phyloP scores from a whole-genome alignment of 352 stramenopile species.

The Globisporangium spinosum region DNA sequence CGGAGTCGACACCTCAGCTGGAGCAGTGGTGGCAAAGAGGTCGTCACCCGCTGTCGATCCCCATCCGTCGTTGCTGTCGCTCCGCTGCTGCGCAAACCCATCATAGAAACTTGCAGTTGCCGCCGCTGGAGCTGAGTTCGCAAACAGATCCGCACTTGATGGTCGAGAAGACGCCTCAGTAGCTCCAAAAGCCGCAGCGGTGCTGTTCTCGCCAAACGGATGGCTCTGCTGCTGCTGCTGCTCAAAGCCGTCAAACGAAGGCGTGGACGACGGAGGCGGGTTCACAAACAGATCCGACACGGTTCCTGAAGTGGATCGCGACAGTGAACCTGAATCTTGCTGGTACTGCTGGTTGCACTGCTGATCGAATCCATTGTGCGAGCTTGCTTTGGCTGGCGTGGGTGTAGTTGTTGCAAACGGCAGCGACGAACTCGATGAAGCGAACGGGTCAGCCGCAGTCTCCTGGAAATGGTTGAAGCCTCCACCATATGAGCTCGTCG shows the following conservation, averaged over 20 bases:
- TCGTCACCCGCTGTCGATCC: not conserved
- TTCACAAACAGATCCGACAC: conserved; percentile 12
- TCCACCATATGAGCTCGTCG: conserved; percentile 4
- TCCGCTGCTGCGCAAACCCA: conserved; percentile 4
- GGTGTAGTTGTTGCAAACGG: conserved; percentile 5
- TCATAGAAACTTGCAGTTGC: conserved; percentile 8
- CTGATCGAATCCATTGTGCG: conserved; percentile 8
- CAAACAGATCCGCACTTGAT: conserved; percentile 13
- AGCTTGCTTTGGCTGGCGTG: not conserved
- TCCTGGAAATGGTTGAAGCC: conserved; percentile 8
- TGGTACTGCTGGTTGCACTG: not conserved
- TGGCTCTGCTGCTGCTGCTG: conserved; percentile 6
- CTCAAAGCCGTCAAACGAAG: conserved; percentile 12
- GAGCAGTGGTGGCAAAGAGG: conserved; percentile 7
- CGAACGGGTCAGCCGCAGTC: conserved; percentile 18
- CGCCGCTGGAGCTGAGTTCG: not conserved
- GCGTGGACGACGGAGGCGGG: not conserved
- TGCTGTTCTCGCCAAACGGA: not conserved
- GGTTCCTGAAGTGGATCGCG: conserved; percentile 7
- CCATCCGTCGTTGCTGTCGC: conserved; percentile 2
- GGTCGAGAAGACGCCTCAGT: not conserved
- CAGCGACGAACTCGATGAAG: conserved; percentile 5
- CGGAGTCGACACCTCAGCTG: not conserved
- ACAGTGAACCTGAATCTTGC: conserved; percentile 7
- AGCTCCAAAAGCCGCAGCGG: not conserved